Percentiles rank a stretch among this genome's conserved stretches.
Evolutionary conservation across 192 early-diverging fungal genomes (phyloP).

Genomic region (Lobosporangium transversale): DNA sequence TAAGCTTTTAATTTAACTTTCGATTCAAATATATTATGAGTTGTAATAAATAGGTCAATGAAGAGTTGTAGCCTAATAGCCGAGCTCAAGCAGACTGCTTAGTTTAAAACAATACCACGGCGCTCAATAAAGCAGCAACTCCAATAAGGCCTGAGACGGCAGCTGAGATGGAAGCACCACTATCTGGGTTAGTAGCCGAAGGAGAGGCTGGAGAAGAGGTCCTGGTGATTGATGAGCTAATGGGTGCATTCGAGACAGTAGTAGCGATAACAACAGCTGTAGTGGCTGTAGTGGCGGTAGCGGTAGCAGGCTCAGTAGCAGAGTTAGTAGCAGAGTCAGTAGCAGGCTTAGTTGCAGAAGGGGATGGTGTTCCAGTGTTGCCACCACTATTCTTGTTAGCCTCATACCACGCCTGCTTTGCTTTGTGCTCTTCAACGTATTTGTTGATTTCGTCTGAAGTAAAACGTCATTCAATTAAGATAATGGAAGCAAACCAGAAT

Average conservation of each 20-base stretch:
- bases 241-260: background rate
- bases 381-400: background rate
- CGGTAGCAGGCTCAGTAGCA: too few relatives aligned
- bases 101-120: constrained; percentile 20
- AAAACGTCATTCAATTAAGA: too few relatives aligned
- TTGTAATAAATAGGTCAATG: too few relatives aligned
- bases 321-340: background rate
- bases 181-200: background rate
- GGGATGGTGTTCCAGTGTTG: too few relatives aligned
- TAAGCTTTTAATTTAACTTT: too few relatives aligned
- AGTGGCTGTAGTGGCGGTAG: background rate
- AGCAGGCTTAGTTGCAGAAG: too few relatives aligned
- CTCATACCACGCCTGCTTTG: constrained; percentile 4
- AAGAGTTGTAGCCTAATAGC: too few relatives aligned
- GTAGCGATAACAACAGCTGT: too few relatives aligned
- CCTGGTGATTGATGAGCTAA: background rate
- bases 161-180: constrained; percentile 2
- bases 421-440: constrained; percentile 6
- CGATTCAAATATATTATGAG: too few relatives aligned
- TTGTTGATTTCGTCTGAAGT: constrained; percentile 9
- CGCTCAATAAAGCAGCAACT: constrained; percentile 8
- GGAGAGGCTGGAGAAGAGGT: background rate
- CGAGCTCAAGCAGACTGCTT: too few relatives aligned
- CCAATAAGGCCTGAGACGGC: constrained; percentile 19
- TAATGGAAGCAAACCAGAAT: too few relatives aligned